Conservation (phyloP, 805 yeast genomes). For the Hanseniaspora nectarophila region DNA sequence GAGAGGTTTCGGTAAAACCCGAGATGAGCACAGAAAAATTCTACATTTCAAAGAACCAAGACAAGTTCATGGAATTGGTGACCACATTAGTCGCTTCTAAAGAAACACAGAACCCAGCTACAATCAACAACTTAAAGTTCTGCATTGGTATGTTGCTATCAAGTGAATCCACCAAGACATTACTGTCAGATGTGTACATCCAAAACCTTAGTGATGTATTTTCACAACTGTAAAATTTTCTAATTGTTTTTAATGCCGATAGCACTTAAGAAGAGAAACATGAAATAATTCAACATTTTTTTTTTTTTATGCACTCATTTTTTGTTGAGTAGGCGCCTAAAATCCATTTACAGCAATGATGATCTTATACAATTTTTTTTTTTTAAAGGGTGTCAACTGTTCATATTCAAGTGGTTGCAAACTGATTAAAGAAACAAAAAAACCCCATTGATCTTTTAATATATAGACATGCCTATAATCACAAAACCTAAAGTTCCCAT, state of each 20-base stretch:
- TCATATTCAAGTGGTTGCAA: too few species aligned
- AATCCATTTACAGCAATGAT: too few species aligned
- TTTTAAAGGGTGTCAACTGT: background rate
- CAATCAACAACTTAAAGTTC: constrained; percentile 25
- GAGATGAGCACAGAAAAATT: background rate
- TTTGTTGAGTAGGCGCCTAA: too few species aligned
- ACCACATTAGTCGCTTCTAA: background rate
- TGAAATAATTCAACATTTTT: too few species aligned
- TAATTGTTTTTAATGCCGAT: too few species aligned
- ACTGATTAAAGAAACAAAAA: background rate
- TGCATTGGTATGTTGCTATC: constrained; percentile 24
- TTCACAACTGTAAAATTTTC: too few species aligned
- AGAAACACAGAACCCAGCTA: constrained; percentile 3
- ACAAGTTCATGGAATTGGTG: background rate
- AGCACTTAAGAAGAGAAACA: too few species aligned
- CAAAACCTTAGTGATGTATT: constrained; percentile 18
- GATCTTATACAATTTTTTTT: too few species aligned
- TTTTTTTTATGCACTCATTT: too few species aligned
- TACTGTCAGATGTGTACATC: background rate
- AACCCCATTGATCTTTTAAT: background rate
- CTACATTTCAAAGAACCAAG: background rate
- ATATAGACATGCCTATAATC: constrained; percentile 9
- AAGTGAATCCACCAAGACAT: constrained; percentile 18
- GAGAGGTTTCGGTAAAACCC: background rate
- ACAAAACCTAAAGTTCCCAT: constrained; percentile 7